These are phyloP conservation scores for Aspergillus heteromorphus DNA, from an alignment of 495 filamentous ascomycete species.

Conservation along the genomic window DNA sequence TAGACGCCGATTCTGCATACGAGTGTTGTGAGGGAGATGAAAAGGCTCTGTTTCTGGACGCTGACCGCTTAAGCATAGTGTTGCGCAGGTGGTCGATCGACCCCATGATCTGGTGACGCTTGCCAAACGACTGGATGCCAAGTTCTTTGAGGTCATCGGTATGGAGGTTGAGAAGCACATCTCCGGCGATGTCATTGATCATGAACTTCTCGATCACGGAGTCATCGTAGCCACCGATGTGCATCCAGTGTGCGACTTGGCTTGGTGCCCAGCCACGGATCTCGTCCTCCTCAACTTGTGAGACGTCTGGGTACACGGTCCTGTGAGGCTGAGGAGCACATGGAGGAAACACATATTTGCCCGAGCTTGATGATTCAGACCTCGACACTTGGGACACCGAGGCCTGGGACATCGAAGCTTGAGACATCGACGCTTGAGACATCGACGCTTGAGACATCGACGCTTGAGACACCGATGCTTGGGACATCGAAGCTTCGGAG, in stretches of 20 bases:
- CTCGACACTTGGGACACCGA: background rate
- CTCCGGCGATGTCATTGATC: conserved; percentile 83
- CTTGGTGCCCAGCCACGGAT: conserved; percentile 20
- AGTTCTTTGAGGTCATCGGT: conserved; percentile 92
- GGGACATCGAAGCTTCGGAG: too few species aligned
- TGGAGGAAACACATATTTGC: conserved; percentile 10
- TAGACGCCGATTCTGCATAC: background rate
- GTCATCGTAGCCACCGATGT: conserved; percentile 62
- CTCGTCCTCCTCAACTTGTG: conserved; percentile 8
- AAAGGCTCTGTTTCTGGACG: background rate
- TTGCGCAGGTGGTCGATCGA: conserved; percentile 69
- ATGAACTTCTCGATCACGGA: conserved; percentile 75
- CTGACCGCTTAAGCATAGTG: conserved; percentile 34
- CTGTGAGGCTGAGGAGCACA: conserved; percentile 6
- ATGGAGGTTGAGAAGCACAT: conserved; percentile 78
- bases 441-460: background rate
- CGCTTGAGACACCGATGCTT: too few species aligned
- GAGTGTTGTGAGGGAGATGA: background rate
- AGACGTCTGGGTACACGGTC: conserved; percentile 14
- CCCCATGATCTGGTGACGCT: conserved; percentile 78
- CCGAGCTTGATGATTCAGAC: background rate
- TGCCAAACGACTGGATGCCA: conserved; percentile 87
- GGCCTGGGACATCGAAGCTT: background rate
- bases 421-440: background rate
- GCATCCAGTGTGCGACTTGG: conserved; percentile 80